Percentiles rank a stretch among this genome's conserved stretches.
Conservation (phyloP, 2,329 filamentous ascomycete genomes). For the Nothophaeocryptopus gaeumannii region DNA sequence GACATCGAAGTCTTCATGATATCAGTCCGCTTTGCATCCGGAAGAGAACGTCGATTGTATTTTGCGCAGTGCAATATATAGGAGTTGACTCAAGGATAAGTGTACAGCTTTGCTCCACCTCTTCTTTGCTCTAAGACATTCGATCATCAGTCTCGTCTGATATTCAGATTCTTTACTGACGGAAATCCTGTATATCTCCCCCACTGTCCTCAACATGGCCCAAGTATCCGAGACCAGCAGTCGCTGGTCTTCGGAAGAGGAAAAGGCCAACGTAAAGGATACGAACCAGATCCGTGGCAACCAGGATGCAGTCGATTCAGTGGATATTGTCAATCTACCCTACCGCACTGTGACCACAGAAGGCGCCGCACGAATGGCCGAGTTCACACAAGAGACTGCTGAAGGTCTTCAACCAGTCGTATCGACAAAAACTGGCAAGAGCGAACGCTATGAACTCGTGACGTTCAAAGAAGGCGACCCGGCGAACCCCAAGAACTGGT, state of each 20-base stretch:
- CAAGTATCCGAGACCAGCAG: conserved; percentile 4
- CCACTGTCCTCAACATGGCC: not conserved
- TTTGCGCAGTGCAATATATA: too few relatives aligned
- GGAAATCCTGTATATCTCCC: too few relatives aligned
- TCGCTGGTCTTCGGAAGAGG: not conserved
- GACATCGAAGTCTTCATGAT: too few relatives aligned
- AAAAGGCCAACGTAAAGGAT: conserved; percentile 2
- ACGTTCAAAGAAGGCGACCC: conserved; percentile 62
- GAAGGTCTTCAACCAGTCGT: conserved; percentile 25
- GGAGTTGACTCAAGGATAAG: too few relatives aligned
- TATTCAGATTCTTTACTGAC: too few relatives aligned
- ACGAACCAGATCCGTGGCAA: conserved; percentile 2
- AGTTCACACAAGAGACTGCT: conserved; percentile 29
- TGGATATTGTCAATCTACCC: conserved; percentile 24
- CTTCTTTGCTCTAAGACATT: too few relatives aligned
- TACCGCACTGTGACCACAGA: conserved; percentile 24
- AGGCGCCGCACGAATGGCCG: conserved; percentile 24
- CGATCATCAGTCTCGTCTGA: too few relatives aligned
- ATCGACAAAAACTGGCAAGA: conserved; percentile 31
- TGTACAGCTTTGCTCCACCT: too few relatives aligned
- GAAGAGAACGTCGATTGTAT: too few relatives aligned
- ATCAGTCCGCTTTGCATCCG: too few relatives aligned
- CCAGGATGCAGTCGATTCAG: conserved; percentile 1
- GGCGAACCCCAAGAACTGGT: conserved; percentile 34
- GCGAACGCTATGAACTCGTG: conserved; percentile 57